Conservation (phyloP, 2,329 filamentous ascomycete species). For the Zymoseptoria tritici region DNA sequence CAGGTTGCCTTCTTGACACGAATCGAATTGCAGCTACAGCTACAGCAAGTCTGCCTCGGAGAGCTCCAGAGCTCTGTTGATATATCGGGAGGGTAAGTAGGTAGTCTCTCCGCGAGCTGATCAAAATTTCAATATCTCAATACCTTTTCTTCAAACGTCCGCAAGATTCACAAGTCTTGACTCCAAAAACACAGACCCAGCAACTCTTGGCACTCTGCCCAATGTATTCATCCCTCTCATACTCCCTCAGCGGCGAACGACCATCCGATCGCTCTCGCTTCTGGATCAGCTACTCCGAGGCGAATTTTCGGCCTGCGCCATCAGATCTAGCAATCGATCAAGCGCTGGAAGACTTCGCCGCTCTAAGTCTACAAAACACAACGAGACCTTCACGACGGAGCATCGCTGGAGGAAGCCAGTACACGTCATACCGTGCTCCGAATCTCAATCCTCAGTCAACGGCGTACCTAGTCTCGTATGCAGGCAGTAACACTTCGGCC, state of each 20-base stretch:
- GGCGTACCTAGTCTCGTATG: background rate
- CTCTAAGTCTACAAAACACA: background rate
- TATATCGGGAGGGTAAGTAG: background rate
- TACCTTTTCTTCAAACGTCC: background rate
- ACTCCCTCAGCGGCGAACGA: conserved; percentile 1
- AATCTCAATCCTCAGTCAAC: background rate
- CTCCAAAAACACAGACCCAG: no score
- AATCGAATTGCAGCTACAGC: background rate
- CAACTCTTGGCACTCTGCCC: background rate
- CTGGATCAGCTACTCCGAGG: background rate
- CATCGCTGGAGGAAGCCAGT: background rate
- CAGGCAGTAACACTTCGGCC: background rate
- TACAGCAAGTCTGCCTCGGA: conserved; percentile 1
- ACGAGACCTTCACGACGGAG: background rate
- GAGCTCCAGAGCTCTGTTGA: background rate
- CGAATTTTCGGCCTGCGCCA: conserved; percentile 1
- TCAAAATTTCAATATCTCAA: background rate
- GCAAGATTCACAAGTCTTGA: background rate
- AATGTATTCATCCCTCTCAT: conserved; percentile 6
- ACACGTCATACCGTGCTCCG: background rate
- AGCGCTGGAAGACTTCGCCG: conserved; percentile 4
- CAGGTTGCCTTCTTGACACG: background rate
- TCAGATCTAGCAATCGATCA: conserved; percentile 4
- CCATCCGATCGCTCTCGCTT: conserved; percentile 2
- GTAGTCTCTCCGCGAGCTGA: background rate